Conservation (phyloP, 495 filamentous ascomycete species). For the Terfezia claveryi region DNA sequence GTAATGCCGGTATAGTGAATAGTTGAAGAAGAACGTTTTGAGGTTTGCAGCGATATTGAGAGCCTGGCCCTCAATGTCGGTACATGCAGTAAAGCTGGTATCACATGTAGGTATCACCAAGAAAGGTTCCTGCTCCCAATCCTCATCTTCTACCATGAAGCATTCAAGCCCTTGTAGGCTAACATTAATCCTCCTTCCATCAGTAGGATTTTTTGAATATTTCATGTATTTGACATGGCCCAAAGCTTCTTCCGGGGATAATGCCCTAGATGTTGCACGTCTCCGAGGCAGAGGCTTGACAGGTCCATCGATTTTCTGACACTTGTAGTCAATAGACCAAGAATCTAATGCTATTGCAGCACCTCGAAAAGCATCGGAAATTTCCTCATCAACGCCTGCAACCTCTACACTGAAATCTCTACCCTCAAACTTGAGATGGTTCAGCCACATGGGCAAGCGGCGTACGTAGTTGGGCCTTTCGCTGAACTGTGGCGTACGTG, state of each 20-base stretch:
- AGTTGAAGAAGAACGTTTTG: conserved; percentile 58
- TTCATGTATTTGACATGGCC: conserved; percentile 21
- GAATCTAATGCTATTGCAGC: conserved; percentile 70
- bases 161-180: conserved; percentile 67
- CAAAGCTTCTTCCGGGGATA: conserved; percentile 35
- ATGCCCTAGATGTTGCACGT: conserved; percentile 35
- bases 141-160: conserved; percentile 54
- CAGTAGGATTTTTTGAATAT: conserved; percentile 37
- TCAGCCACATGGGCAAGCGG: conserved; percentile 59
- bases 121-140: conserved; percentile 67
- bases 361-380: conserved; percentile 57
- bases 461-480: conserved; percentile 42
- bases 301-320: conserved; percentile 43
- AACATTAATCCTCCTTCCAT: conserved; percentile 62
- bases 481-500: conserved; percentile 25
- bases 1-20: conserved; percentile 88
- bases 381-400: conserved; percentile 62
- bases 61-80: conserved; percentile 63
- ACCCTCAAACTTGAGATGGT: conserved; percentile 64
- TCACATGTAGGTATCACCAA: conserved; percentile 71
- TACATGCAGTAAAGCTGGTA: conserved; percentile 59
- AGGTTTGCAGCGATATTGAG: conserved; percentile 69
- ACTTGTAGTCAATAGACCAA: conserved; percentile 78
- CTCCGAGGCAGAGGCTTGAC: conserved; percentile 31
- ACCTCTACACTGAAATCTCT: conserved; percentile 77